Conservation (phyloP, 2,329 filamentous ascomycete species). For the Plectosphaerella cucumerina region DNA sequence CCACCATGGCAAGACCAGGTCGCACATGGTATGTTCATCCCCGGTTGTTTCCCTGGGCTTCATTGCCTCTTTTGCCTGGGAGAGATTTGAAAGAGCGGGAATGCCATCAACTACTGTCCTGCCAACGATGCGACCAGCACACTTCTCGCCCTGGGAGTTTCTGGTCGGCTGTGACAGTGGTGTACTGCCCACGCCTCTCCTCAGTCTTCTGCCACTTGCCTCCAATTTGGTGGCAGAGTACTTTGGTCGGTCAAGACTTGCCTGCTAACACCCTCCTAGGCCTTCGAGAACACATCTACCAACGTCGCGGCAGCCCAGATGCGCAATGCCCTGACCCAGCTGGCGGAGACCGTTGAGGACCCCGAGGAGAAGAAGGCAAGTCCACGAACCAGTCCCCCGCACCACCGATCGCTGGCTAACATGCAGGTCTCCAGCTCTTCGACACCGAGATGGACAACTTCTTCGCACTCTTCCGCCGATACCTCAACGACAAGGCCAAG, state of each 20-base stretch:
- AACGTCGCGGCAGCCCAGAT: conserved; percentile 98
- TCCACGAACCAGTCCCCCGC: not conserved
- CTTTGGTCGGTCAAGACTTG: too few species aligned
- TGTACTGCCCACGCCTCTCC: not conserved
- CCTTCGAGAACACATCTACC: conserved; percentile 98
- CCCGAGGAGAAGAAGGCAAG: conserved; percentile 76
- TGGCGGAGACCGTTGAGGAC: conserved; percentile 86
- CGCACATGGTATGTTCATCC: conserved; percentile 66
- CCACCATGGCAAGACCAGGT: conserved; percentile 82
- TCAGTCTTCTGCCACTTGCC: not conserved
- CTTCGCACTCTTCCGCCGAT: conserved; percentile 96
- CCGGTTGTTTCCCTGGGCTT: not conserved
- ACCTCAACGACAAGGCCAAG: conserved; percentile 98
- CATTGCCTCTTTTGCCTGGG: too few species aligned
- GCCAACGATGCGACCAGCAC: too few species aligned
- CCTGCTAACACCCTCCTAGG: conserved; percentile 53
- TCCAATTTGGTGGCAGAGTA: conserved; percentile 2
- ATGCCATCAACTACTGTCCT: too few species aligned
- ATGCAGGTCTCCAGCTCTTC: conserved; percentile 60
- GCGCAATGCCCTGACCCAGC: conserved; percentile 93
- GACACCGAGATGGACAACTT: conserved; percentile 99
- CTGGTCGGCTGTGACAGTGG: too few species aligned
- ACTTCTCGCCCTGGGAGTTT: too few species aligned
- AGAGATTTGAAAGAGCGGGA: too few species aligned
- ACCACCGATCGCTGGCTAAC: conserved; percentile 9